Conservation (phyloP, 169 alveolate genomes). For the Cryptosporidium sp. region DNA sequence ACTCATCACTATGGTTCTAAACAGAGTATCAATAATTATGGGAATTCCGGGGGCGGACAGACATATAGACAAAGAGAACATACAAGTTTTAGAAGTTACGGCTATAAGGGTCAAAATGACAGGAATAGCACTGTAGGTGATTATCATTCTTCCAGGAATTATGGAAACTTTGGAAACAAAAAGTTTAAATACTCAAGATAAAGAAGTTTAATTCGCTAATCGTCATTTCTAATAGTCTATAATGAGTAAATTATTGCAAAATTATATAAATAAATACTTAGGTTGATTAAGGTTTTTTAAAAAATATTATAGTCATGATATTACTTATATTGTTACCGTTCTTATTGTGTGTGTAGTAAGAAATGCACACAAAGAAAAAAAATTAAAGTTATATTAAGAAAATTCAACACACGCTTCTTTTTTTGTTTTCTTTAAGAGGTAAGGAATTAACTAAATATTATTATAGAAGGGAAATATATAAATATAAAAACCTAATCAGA, state of each 20-base stretch:
- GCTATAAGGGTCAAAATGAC: neutral
- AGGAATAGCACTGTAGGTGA: neutral
- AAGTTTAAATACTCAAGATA: conserved; percentile 5
- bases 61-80: conserved; percentile 25
- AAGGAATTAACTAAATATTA: no score
- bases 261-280: no score
- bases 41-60: neutral
- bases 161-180: conserved; percentile 6
- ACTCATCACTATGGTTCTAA: neutral
- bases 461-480: no score
- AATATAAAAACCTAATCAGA: neutral
- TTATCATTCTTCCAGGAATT: conserved; percentile 11
- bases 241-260: neutral
- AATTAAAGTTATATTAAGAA: neutral
- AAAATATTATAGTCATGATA: no score
- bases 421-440: no score
- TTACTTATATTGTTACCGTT: no score
- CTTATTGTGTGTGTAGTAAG: neutral
- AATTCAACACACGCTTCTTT: neutral
- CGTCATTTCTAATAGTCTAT: neutral
- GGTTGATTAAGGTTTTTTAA: neutral
- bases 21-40: neutral
- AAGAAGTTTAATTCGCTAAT: neutral
- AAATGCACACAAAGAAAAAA: neutral
- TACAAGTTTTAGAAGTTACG: neutral